Evolutionary conservation across 495 filamentous ascomycete genomes (phyloP).

Genomic region (Geopyxis carbonaria): DNA sequence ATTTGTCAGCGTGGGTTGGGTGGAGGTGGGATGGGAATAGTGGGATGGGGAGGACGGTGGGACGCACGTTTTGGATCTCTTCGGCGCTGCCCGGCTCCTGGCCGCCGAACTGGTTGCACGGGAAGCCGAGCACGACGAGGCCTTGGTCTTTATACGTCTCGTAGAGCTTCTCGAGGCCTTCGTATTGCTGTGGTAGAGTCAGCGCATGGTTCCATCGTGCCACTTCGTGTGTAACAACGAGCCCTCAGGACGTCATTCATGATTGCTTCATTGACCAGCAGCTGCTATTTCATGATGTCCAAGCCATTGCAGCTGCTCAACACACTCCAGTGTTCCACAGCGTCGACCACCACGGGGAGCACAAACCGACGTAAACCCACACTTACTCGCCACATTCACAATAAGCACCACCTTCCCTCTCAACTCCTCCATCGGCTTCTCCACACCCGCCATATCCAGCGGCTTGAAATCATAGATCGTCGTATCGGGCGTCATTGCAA

Average conservation of each 20-base stretch:
- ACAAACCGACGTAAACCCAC: constrained; percentile 65
- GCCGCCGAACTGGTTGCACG: constrained; percentile 89
- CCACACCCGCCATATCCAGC: constrained; percentile 42
- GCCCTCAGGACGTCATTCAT: too few relatives aligned
- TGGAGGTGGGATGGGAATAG: too few relatives aligned
- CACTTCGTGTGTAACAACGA: too few relatives aligned
- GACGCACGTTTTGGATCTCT: constrained; percentile 74
- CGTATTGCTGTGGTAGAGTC: constrained; percentile 53
- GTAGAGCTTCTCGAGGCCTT: constrained; percentile 79
- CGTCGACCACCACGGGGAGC: too few relatives aligned
- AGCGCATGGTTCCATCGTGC: too few relatives aligned
- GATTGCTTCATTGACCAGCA: too few relatives aligned
- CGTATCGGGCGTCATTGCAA: constrained; percentile 83
- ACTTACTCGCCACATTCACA: constrained; percentile 97
- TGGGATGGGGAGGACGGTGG: too few relatives aligned
- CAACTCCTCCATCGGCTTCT: constrained; percentile 49
- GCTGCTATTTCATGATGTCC: too few relatives aligned
- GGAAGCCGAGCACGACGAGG: constrained; percentile 84
- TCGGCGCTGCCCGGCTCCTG: constrained; percentile 84
- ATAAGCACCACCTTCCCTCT: constrained; percentile 83
- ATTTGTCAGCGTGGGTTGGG: too few relatives aligned
- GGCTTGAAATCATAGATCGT: constrained; percentile 85
- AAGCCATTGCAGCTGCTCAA: too few relatives aligned
- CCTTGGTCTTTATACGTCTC: constrained; percentile 53
- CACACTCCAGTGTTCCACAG: too few relatives aligned